A percentile compares a stretch with the other conserved stretches of the same genome.
phyloP scores from a whole-genome alignment of 164 flowering plant species.

The Pachysandra terminalis region DNA sequence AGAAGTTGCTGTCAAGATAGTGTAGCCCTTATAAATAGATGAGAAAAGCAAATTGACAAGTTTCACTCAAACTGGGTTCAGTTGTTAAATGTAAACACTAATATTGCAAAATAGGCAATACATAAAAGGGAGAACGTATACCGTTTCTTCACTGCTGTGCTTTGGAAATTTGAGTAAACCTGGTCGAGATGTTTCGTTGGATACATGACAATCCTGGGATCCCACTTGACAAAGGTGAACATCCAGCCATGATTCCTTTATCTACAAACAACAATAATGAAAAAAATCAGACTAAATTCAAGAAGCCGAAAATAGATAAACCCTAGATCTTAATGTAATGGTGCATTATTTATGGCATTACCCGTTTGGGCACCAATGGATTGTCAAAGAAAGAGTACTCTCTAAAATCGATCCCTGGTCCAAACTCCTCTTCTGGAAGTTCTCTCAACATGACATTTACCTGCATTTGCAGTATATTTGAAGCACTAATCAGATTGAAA shows the following conservation, averaged over 20 bases:
- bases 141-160: slow-evolving; percentile 84
- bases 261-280: slow-evolving; percentile 40
- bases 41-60: too few relatives aligned
- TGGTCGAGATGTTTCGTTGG: slow-evolving; percentile 40
- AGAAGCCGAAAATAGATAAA: neutral
- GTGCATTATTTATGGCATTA: slow-evolving; percentile 10
- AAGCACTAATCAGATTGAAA: neutral
- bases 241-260: slow-evolving; percentile 91
- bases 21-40: too few relatives aligned
- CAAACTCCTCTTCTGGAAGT: slow-evolving; percentile 62
- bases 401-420: slow-evolving; percentile 65
- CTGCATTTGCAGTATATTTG: slow-evolving; percentile 35
- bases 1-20: too few relatives aligned
- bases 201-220: slow-evolving; percentile 44
- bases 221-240: slow-evolving; percentile 85
- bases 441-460: slow-evolving; percentile 74
- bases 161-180: slow-evolving; percentile 71
- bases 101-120: too few relatives aligned
- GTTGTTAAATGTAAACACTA: too few relatives aligned
- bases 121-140: slow-evolving; percentile 21
- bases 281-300: neutral
- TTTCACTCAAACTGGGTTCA: too few relatives aligned
- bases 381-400: slow-evolving; percentile 88
- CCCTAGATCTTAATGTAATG: neutral
- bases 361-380: slow-evolving; percentile 70